Evolutionary conservation across 768 basidiomycete species (phyloP), one percentile per base, ranked within the genome.

Genomic region (Hygrocybe punicea): DNA sequence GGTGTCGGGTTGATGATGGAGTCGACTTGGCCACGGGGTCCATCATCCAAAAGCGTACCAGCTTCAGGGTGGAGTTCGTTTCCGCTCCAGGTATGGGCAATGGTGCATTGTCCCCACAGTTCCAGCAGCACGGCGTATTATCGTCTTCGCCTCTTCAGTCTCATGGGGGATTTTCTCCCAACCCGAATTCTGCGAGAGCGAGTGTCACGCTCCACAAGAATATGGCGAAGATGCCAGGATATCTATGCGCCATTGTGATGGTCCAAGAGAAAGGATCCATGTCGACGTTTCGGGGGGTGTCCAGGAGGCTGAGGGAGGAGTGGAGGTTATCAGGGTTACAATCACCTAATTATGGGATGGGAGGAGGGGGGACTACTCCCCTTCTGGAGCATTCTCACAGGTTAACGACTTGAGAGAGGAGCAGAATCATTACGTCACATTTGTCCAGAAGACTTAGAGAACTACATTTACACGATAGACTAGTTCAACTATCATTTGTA

Each of bases 221-320:
- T 34, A 50, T 51, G 47, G 13, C 34, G 9, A 67, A 75, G 40
- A 76, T 78, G 11, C 66, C 69, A 11, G 78, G 75, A 1, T 74
- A 73, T 62, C 59, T 66, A 55, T 89, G 88, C 42, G 84, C 84
- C 42, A 81, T 95, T 59, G 84, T 85, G 54, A 74, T 98, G 63
- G 81, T 90, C 21, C 86, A 91, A 61, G 94, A 97, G 77, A 97
- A 93, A 71, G 95, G 95, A 23, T 91, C 93, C 6, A 80, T 89
- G 66, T 87, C 91, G 54, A 86, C 89, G 46, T 96, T 97, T 76
- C 87, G 85, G 70, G 74, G 79, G 5, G 77, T 93, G 10, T 91
- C 87, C 77, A 82, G 82, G 65, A 81, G 82, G 61, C 69, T 95
- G 62, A 82, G 85, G 65, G 83, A 85, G 39, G 81, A 69, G 69